A percentile compares a stretch with the other conserved stretches of the same genome.
Conservation (phyloP, 2,329 filamentous ascomycete species). For the Cladosporium sp. region DNA sequence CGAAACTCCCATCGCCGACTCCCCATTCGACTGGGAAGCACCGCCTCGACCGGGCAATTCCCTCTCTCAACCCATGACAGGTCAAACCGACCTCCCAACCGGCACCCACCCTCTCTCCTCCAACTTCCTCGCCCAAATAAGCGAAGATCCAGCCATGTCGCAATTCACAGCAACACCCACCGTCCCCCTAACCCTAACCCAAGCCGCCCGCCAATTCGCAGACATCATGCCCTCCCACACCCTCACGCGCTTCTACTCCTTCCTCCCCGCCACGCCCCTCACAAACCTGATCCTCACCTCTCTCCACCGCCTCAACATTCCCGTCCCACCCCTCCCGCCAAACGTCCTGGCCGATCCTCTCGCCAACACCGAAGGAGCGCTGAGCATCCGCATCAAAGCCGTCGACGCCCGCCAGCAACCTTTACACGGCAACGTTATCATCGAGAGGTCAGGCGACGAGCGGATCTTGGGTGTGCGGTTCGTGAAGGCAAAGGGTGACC, state of each 20-base stretch:
- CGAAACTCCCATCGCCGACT: conserved; percentile 67
- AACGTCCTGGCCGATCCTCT: conserved; percentile 1
- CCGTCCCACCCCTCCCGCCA: conserved; percentile 46
- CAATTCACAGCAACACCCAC: conserved; percentile 79
- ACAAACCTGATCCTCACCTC: conserved; percentile 75
- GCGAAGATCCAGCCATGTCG: conserved; percentile 75
- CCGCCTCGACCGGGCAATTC: conserved; percentile 52
- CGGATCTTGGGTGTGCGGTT: conserved; percentile 71
- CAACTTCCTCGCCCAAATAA: conserved; percentile 57
- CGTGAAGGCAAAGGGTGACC: conserved; percentile 91
- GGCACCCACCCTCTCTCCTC: conserved; percentile 21
- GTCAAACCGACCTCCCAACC: conserved; percentile 32
- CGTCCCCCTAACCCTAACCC: conserved; percentile 78
- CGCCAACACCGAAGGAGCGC: conserved; percentile 35
- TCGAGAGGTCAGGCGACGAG: conserved; percentile 57
- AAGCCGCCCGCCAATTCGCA: conserved; percentile 79
- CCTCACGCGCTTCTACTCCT: conserved; percentile 88
- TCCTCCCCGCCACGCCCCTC: conserved; percentile 68
- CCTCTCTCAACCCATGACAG: conserved; percentile 17
- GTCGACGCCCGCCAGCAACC: conserved; percentile 67
- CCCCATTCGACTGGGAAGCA: conserved; percentile 80
- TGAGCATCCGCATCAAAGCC: conserved; percentile 57
- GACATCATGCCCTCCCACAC: conserved; percentile 87
- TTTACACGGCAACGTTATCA: conserved; percentile 68
- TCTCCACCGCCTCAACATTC: conserved; percentile 79